These are phyloP conservation scores for Lagenidium giganteum DNA, from an alignment of 352 stramenopile genomes.

Conservation along the genomic window DNA sequence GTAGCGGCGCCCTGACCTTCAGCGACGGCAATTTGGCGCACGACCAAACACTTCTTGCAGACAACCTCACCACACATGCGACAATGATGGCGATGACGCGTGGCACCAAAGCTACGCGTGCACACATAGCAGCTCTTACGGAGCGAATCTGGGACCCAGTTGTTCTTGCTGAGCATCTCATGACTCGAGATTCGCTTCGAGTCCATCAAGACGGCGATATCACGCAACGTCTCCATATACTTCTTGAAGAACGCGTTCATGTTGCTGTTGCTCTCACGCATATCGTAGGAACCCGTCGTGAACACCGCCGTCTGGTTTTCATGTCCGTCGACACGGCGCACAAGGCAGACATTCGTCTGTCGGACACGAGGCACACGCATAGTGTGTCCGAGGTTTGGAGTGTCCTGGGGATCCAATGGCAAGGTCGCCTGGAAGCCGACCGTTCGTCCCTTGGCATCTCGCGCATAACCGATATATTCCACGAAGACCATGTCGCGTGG, in stretches of 20 bases:
- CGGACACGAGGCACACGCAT: conserved; percentile 7
- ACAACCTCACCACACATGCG: conserved; percentile 78
- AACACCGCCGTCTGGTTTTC: conserved; percentile 1
- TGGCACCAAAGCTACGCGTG: conserved; percentile 6
- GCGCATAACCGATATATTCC: conserved; percentile 14
- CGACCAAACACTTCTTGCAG: conserved; percentile 24
- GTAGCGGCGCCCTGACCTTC: not conserved
- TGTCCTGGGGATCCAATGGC: conserved; percentile 7
- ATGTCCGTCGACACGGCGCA: conserved; percentile 1
- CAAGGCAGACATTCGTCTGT: conserved; percentile 3
- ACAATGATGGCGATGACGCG: conserved; percentile 61
- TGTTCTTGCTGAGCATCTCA: conserved; percentile 12
- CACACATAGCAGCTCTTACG: conserved; percentile 60
- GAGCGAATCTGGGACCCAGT: conserved; percentile 63
- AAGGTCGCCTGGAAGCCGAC: conserved; percentile 12
- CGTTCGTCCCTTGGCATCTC: conserved; percentile 9
- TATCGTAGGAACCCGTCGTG: conserved; percentile 5
- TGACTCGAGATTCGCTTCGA: conserved; percentile 12
- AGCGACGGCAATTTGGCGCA: conserved; percentile 1
- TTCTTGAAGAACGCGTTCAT: conserved; percentile 10
- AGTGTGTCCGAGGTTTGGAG: not conserved
- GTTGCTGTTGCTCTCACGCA: conserved; percentile 13
- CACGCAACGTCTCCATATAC: conserved; percentile 10
- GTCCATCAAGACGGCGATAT: conserved; percentile 12
- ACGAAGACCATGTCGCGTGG: conserved; percentile 6